Conservation (phyloP, 371 early-diverging fungal genomes). For the Sporodiniella umbellata region DNA sequence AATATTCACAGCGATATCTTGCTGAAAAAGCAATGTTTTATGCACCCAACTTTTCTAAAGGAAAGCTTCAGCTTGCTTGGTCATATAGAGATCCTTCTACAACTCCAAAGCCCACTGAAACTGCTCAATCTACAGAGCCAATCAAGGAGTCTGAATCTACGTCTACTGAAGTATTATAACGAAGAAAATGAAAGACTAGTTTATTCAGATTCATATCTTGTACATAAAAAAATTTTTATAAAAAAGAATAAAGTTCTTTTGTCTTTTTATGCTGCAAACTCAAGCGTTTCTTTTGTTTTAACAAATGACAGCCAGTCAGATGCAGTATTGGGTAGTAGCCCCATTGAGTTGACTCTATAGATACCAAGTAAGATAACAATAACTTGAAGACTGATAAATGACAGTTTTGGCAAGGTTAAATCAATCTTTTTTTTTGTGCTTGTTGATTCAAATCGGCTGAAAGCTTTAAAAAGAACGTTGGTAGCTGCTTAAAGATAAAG, state of each 20-base stretch:
- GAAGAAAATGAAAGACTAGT: conserved; percentile 3
- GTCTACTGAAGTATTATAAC: neutral
- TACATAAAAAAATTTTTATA: neutral
- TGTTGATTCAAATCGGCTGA: conserved; percentile 63
- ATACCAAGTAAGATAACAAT: conserved; percentile 80
- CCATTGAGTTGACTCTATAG: conserved; percentile 92
- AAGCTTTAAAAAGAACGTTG: conserved; percentile 39
- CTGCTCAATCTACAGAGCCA: neutral
- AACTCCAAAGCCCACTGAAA: neutral
- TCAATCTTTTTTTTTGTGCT: conserved; percentile 39
- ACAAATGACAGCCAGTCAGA: conserved; percentile 96
- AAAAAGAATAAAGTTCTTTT: neutral
- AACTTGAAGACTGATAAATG: conserved; percentile 78
- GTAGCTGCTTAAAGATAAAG: neutral
- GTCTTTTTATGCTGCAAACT: conserved; percentile 19
- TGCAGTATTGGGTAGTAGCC: conserved; percentile 88
- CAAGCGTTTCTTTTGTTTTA: conserved; percentile 61
- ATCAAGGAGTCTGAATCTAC: too few species aligned
- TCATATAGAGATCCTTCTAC: conserved; percentile 1
- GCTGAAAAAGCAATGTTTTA: conserved; percentile 42
- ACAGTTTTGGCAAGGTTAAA: conserved; percentile 74
- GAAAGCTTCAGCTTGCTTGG: conserved; percentile 25
- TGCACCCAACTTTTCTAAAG: conserved; percentile 21
- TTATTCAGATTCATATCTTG: conserved; percentile 1
- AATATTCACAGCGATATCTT: conserved; percentile 38